Percentiles rank a stretch among this genome's conserved stretches.
phyloP scores from a whole-genome alignment of 257 asterid species.

The Solanum corneliomulleri region DNA sequence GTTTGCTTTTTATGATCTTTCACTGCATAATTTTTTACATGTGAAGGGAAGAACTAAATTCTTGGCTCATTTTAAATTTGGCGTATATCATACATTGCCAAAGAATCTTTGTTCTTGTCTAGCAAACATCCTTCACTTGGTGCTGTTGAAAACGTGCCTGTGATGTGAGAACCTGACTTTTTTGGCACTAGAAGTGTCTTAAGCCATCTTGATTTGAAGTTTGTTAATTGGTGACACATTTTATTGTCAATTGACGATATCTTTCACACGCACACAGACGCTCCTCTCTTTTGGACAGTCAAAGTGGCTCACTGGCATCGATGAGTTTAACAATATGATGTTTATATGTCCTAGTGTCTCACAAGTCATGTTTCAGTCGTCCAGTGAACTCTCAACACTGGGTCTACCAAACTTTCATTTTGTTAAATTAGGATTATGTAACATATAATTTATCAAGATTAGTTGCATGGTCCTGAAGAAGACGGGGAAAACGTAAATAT shows the following conservation, averaged over 20 bases:
- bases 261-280: background rate
- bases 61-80: background rate
- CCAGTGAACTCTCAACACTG: constrained; percentile 21
- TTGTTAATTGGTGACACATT: background rate
- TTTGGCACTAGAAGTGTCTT: background rate
- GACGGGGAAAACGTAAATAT: background rate
- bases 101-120: background rate
- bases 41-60: background rate
- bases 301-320: constrained; percentile 12
- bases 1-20: background rate
- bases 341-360: constrained; percentile 45
- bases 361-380: constrained; percentile 5
- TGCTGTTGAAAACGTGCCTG: background rate
- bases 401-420: constrained; percentile 25
- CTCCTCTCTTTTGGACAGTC: constrained; percentile 37
- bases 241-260: background rate
- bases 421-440: constrained; percentile 32
- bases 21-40: background rate
- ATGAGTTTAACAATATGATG: constrained; percentile 16
- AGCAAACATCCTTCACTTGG: background rate
- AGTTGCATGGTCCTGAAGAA: constrained; percentile 21
- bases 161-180: background rate
- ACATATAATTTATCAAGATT: constrained; percentile 23
- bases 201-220: background rate
- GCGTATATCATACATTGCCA: too few relatives aligned